Evolutionary conservation across 257 asterid genomes (phyloP).

Genomic region (Pogostemon cablin): DNA sequence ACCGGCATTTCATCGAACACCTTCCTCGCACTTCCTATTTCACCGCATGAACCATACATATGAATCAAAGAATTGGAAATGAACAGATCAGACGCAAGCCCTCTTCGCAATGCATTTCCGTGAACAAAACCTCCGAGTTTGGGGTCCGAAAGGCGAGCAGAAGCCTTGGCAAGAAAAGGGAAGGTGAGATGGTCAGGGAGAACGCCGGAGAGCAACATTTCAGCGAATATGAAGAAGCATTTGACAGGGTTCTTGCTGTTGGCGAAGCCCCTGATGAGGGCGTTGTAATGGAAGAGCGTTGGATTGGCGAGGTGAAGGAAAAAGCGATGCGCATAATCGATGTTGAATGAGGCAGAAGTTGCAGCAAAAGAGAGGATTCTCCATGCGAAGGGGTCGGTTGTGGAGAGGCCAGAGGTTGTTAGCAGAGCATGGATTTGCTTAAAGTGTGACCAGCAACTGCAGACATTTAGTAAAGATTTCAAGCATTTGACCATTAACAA

Average conservation of each 20-base stretch:
- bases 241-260: constrained; percentile 49
- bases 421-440: constrained; percentile 61
- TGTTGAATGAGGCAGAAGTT: constrained; percentile 38
- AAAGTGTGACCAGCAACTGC: constrained; percentile 52
- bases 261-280: constrained; percentile 59
- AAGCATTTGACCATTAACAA: constrained; percentile 34
- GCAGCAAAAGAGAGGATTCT: constrained; percentile 55
- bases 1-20: constrained; percentile 70
- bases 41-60: constrained; percentile 61
- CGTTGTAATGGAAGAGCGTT: constrained; percentile 54
- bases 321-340: constrained; percentile 50
- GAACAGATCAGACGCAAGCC: constrained; percentile 49
- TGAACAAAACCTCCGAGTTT: constrained; percentile 53
- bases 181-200: constrained; percentile 56
- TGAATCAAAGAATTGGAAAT: constrained; percentile 71
- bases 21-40: constrained; percentile 45
- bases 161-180: constrained; percentile 74
- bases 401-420: constrained; percentile 53
- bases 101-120: constrained; percentile 46
- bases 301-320: constrained; percentile 54
- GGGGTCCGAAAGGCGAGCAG: constrained; percentile 47
- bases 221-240: constrained; percentile 42
- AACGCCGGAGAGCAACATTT: constrained; percentile 48
- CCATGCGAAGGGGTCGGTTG: constrained; percentile 41
- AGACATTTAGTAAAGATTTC: constrained; percentile 40